Evolutionary conservation across 345 rosid species (phyloP), one percentile per base, ranked within the genome.

Genomic region (Eutrema japonicum): DNA sequence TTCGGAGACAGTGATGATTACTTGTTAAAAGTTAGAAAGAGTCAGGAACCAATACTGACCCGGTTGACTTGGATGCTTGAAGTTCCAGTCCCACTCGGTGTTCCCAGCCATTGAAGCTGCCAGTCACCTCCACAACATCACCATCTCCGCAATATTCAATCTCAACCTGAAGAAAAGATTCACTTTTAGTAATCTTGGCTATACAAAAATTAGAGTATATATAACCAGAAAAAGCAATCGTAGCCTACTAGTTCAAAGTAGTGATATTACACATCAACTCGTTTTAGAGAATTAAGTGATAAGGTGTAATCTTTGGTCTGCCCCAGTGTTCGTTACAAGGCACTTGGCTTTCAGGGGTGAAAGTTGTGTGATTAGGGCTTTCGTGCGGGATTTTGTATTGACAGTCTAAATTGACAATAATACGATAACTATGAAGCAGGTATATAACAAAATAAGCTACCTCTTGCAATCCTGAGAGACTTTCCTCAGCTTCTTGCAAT

Each of bases 21-120:
- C 42, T 30, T 12, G 30, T 41, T 32, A 46, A 8, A 30, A 2
- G 45, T 27, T 14, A 32, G 52, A 12, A 41, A 14, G 72, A 42
- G 27, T 14, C 50, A 14, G 32, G 48, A 42, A 66, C 62, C 62
- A 51, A 58, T 59, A 75, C 80, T 71, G 37, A 77, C 80, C 77
- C 77, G 12, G 27, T 52, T 33, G 67, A 46, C 45, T 72, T 79
- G 64, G 80, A 88, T 72, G 87, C 75, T 75, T 83, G 77, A 71
- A 85, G 92, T 71, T 92, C 97, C 94, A 92, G 69, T 82, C 83
- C 87, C 66, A 95, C 85, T 37, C 71, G 79, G 61, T 86, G 91
- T 78, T 87, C 88, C 99, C 99, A 95, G 38, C 99, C 99, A 59
- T 87, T 95, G 80, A 95, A 95, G 81, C 97, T 87, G 51, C 99